phyloP scores from a whole-genome alignment of 345 rosid genomes.

The Orychophragmus violaceus region DNA sequence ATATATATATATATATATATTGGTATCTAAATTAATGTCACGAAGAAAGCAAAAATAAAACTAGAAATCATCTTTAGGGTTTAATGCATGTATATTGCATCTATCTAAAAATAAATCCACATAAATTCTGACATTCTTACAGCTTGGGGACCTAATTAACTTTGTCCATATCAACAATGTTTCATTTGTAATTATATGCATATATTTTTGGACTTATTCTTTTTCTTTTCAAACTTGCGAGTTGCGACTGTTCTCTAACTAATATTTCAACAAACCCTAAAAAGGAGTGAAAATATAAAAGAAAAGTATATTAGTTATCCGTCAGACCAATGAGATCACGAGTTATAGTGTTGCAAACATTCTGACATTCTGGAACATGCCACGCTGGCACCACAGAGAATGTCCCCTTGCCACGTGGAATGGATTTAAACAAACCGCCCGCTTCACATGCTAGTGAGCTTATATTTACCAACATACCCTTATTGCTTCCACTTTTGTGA shows the following conservation, averaged over 20 bases:
- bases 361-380: conserved; percentile 31
- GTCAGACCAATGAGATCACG: conserved; percentile 32
- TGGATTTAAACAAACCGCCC: conserved; percentile 2
- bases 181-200: neutral
- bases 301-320: conserved; percentile 1
- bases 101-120: neutral
- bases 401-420: conserved; percentile 41
- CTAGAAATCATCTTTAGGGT: neutral
- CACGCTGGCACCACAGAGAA: conserved; percentile 37
- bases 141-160: neutral
- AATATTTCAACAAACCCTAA: neutral
- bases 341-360: conserved; percentile 45
- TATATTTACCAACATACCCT: conserved; percentile 3
- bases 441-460: neutral
- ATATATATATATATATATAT: neutral
- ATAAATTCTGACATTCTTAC: conserved; percentile 12
- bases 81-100: conserved; percentile 7
- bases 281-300: neutral
- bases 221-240: neutral
- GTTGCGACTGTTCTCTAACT: neutral
- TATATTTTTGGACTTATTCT: neutral
- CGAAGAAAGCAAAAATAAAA: neutral
- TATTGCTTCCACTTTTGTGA: neutral
- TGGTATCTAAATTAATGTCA: neutral
- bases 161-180: neutral